phyloP scores from a whole-genome alignment of 192 early-diverging fungal species.

The Umbelopsis ramanniana region DNA sequence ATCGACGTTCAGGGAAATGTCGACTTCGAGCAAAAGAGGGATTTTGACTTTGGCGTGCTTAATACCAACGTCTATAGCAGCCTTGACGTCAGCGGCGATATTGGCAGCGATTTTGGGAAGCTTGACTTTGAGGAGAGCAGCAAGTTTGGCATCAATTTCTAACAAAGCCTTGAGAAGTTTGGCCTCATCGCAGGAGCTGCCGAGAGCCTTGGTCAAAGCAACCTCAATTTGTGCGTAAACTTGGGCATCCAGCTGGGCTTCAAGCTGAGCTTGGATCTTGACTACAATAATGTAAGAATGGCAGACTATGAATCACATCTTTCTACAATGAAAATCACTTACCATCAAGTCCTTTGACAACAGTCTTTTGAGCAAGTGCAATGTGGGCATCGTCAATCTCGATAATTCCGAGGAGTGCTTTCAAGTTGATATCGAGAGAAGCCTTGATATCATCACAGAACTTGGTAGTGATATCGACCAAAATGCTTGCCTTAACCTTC shows the following conservation, averaged over 20 bases:
- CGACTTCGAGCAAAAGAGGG: neutral
- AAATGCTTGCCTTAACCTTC: constrained; percentile 29
- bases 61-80: constrained; percentile 16
- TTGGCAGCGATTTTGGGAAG: constrained; percentile 24
- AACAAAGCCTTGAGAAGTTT: constrained; percentile 19
- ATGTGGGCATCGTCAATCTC: constrained; percentile 22
- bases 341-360: constrained; percentile 23
- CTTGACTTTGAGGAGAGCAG: constrained; percentile 7
- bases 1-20: constrained; percentile 8
- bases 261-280: constrained; percentile 8
- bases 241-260: constrained; percentile 19
- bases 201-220: constrained; percentile 16
- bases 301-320: no score
- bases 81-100: neutral
- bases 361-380: neutral
- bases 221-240: constrained; percentile 27
- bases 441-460: constrained; percentile 28
- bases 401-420: constrained; percentile 17
- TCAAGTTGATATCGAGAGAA: constrained; percentile 24
- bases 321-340: neutral
- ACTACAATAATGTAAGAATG: neutral
- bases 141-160: constrained; percentile 24
- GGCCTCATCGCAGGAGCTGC: neutral
- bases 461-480: constrained; percentile 31
- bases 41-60: constrained; percentile 14